Conservation (phyloP, 441 rosid genomes). For the Pelargonium australe region DNA sequence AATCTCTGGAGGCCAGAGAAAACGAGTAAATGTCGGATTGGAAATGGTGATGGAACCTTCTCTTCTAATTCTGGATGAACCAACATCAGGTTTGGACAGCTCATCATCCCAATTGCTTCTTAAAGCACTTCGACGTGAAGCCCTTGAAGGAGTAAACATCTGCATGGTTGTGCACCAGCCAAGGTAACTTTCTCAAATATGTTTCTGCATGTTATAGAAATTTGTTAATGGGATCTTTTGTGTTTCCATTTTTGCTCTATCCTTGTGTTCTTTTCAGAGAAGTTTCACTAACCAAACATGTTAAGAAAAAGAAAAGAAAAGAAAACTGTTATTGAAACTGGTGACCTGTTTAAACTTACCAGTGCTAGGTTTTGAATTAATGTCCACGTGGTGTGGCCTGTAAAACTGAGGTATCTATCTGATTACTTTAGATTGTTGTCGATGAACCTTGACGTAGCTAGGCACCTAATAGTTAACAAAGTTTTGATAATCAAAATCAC, state of each 20-base stretch:
- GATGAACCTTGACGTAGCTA: not conserved
- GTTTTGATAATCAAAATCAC: not conserved
- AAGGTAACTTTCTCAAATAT: constrained; percentile 37
- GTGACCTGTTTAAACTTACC: no score
- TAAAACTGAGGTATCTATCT: not conserved
- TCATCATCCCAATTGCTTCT: constrained; percentile 86
- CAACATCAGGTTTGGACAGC: constrained; percentile 95
- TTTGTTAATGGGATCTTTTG: not conserved
- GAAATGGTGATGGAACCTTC: constrained; percentile 99
- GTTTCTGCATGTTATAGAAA: constrained; percentile 3
- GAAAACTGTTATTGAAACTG: no score
- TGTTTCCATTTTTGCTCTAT: not conserved
- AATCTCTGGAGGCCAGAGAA: constrained; percentile 97
- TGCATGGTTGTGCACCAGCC: constrained; percentile 96
- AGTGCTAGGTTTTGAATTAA: no score
- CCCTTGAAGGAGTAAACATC: constrained; percentile 93
- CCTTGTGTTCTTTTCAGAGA: not conserved
- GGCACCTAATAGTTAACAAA: not conserved
- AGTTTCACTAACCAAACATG: not conserved
- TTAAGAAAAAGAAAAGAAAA: not conserved
- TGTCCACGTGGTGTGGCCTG: not conserved
- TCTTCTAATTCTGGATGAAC: constrained; percentile 85
- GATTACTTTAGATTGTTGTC: not conserved
- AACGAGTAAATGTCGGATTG: constrained; percentile 91
- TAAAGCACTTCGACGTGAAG: constrained; percentile 94